These are phyloP conservation scores for Pestalotiopsis sp. DNA, from an alignment of 2,329 filamentous ascomycete genomes.

Conservation along the genomic window DNA sequence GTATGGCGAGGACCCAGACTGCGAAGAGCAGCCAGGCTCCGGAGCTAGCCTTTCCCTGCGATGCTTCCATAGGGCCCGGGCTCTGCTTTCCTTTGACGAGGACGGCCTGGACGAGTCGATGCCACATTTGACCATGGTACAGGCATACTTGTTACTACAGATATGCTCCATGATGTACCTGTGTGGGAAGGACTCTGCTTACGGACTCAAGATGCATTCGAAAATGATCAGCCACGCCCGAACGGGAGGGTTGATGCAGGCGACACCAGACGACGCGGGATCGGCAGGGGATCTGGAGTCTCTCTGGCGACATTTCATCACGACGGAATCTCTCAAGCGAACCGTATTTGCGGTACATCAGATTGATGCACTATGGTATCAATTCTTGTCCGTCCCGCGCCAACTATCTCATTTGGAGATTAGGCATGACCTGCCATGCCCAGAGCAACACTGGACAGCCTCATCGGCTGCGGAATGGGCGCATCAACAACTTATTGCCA, in stretches of 20 bases:
- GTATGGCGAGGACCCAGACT: slow-evolving; percentile 2
- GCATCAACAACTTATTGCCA: neutral
- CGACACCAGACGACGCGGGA: neutral
- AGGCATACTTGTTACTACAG: neutral
- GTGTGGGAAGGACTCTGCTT: neutral
- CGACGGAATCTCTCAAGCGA: neutral
- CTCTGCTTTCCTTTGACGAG: neutral
- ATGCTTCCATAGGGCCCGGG: neutral
- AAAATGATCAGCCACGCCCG: neutral
- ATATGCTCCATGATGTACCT: slow-evolving; percentile 5
- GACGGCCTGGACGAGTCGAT: neutral
- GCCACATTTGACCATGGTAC: neutral
- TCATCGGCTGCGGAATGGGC: neutral
- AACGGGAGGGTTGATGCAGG: neutral
- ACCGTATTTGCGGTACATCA: neutral
- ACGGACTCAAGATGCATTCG: slow-evolving; percentile 1
- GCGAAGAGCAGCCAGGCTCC: neutral
- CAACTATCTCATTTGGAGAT: neutral
- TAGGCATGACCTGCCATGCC: slow-evolving; percentile 1
- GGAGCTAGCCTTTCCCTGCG: neutral
- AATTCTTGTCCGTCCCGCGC: neutral
- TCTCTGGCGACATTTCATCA: neutral
- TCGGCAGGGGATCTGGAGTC: neutral
- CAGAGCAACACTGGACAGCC: neutral
- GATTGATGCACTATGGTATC: slow-evolving; percentile 4